Conservation (phyloP, 441 rosid species). For the Pelargonium citronellum region DNA sequence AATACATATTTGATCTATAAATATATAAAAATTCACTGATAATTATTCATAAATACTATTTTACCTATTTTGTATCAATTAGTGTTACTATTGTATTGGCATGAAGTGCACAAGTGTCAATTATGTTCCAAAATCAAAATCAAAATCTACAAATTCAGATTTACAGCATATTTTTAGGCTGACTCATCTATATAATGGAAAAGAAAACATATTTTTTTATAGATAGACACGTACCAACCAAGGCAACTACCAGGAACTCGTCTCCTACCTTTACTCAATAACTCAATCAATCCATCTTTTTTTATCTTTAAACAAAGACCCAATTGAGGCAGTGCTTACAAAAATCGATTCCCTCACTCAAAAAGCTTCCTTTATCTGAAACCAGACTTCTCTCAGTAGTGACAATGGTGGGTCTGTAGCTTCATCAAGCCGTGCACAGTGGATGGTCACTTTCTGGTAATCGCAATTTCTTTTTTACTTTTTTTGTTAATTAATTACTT, state of each 20-base stretch:
- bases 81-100: no score
- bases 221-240: background rate
- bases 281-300: background rate
- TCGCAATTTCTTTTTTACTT: background rate
- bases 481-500: background rate
- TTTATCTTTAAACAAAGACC: background rate
- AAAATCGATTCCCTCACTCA: background rate
- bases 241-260: constrained; percentile 6
- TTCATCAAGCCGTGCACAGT: background rate
- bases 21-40: no score
- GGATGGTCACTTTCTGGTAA: background rate
- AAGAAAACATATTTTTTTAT: background rate
- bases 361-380: background rate
- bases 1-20: no score
- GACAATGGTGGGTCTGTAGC: background rate
- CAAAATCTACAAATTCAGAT: background rate
- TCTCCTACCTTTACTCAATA: background rate
- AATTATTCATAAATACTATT: no score
- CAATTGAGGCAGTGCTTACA: background rate
- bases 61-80: no score
- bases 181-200: background rate
- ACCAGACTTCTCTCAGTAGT: background rate
- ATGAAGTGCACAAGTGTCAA: no score
- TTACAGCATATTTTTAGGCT: no score
- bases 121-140: background rate